A percentile compares a stretch with the other conserved stretches of the same genome.
Conservation (phyloP, 345 rosid species). For the Salix dunnii region DNA sequence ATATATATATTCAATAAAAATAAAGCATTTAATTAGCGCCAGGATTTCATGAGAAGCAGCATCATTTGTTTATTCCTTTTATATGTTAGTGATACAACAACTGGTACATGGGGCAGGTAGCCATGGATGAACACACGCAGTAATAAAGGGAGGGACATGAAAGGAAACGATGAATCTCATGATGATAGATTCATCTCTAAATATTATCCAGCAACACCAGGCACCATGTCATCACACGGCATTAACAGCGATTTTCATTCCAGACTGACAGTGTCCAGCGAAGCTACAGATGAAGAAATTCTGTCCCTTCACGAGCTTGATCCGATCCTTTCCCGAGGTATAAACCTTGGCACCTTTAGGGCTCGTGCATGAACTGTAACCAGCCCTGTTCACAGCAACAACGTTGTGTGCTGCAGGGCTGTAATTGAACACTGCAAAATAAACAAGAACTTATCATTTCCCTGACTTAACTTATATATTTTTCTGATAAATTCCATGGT, state of each 20-base stretch:
- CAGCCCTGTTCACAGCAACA: conserved; percentile 38
- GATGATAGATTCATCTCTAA: not conserved
- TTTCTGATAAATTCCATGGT: no score
- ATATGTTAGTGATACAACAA: no score
- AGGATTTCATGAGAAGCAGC: no score
- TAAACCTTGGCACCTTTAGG: conserved; percentile 34
- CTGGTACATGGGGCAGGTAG: no score
- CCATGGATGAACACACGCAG: no score
- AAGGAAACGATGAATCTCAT: not conserved
- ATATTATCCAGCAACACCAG: not conserved
- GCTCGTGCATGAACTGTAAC: conserved; percentile 36
- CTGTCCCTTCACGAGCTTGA: conserved; percentile 49
- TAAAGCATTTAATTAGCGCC: no score
- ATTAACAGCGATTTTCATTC: conserved; percentile 49
- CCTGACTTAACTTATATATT: not conserved
- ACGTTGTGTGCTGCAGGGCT: conserved; percentile 41
- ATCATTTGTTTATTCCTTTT: no score
- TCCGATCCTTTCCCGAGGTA: conserved; percentile 45
- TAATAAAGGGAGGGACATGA: no score
- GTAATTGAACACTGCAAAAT: conserved; percentile 55
- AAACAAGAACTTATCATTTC: not conserved
- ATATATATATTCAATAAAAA: no score
- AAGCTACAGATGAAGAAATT: conserved; percentile 48
- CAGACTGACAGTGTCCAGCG: conserved; percentile 41
- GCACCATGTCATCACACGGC: conserved; percentile 14